phyloP scores from a whole-genome alignment of 495 filamentous ascomycete genomes.

The Thozetella sp. region DNA sequence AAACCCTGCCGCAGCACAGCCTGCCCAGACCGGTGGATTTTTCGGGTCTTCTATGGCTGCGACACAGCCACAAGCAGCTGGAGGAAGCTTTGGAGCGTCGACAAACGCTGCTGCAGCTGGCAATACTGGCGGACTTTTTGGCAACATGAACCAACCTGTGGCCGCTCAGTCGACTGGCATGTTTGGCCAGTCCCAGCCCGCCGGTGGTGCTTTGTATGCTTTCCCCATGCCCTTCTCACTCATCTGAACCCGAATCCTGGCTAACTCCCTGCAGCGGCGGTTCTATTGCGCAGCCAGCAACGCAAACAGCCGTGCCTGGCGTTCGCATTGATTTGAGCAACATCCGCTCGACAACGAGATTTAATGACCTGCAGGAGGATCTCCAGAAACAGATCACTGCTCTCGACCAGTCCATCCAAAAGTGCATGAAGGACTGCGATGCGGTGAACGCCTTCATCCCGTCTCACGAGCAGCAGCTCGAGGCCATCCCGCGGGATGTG shows the following conservation, averaged over 20 bases:
- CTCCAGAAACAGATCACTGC: slow-evolving; percentile 75
- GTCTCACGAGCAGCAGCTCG: slow-evolving; percentile 63
- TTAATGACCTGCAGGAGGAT: slow-evolving; percentile 81
- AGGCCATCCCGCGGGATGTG: slow-evolving; percentile 72
- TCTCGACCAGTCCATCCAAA: slow-evolving; percentile 73
- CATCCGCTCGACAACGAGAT: slow-evolving; percentile 83
- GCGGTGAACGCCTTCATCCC: slow-evolving; percentile 65
- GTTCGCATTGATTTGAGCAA: slow-evolving; percentile 77
- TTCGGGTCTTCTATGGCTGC: slow-evolving; percentile 47
- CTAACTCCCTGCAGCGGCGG: slow-evolving; percentile 20
- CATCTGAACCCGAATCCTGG: slow-evolving; percentile 11
- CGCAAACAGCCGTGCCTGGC: slow-evolving; percentile 59
- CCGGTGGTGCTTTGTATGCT: slow-evolving; percentile 55
- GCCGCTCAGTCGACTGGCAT: slow-evolving; percentile 21
- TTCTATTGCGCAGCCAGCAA: slow-evolving; percentile 29
- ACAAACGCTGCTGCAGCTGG: slow-evolving; percentile 14
- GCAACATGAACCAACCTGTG: slow-evolving; percentile 2
- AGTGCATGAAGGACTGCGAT: slow-evolving; percentile 62
- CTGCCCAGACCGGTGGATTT: slow-evolving; percentile 33
- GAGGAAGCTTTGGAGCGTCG: neutral
- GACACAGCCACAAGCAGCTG: slow-evolving; percentile 26
- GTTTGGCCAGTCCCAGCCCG: slow-evolving; percentile 40
- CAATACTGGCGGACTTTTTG: slow-evolving; percentile 25
- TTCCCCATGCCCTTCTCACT: neutral
- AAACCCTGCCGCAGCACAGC: slow-evolving; percentile 11